Evolutionary conservation across 1,284 basidiomycete genomes (phyloP), one percentile per base, ranked within the genome.

Genomic region (Psilocybe mexicana): DNA sequence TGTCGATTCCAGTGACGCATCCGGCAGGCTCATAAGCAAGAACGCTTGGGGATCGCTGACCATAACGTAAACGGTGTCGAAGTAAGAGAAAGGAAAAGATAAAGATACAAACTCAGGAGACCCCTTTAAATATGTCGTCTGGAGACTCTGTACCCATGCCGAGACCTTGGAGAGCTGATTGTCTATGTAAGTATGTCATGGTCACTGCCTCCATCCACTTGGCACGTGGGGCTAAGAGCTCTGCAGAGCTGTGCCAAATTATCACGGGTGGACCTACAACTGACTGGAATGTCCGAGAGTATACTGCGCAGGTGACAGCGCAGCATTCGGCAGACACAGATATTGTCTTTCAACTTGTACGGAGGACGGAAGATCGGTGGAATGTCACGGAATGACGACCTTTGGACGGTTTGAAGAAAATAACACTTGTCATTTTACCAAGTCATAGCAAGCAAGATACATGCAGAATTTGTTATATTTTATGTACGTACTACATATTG

Each of bases 11-110:
- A 86, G 69, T 2, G 75, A 74, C 14, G 79, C 78, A 60, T 80
- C 74, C 4, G 78, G 76, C 12, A 87, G 70, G 3, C 74, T 81
- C 52, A 88, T 72, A 25, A 87, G 78, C 7, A 81, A 63, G 67
- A 83, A 85, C 1, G 83, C 84, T 62, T 85, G 77, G 23, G 75
- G 76, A 12, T 58, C 43, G 36, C 56, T 38, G 35, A 60, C 52
- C 72, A 75, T 74, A 61, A 55, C 54, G 56, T 44, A 25, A 11
- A 26, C 28, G 36, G 18, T 18, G 50, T 10, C 11, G 44, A 40
- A 24, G 36, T 8, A 44, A 7, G 35, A 30, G 25, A 46, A 30
- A 6, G 30, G 30, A 25, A 30, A 36, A 12, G 36, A 35, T n/a
- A 24, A 8, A 36, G 33, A 23, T 35, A 14, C 33, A 2, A 4